These are phyloP conservation scores for Cryptosporidium viatorum DNA, from an alignment of 169 alveolate species.

Conservation along the genomic window DNA sequence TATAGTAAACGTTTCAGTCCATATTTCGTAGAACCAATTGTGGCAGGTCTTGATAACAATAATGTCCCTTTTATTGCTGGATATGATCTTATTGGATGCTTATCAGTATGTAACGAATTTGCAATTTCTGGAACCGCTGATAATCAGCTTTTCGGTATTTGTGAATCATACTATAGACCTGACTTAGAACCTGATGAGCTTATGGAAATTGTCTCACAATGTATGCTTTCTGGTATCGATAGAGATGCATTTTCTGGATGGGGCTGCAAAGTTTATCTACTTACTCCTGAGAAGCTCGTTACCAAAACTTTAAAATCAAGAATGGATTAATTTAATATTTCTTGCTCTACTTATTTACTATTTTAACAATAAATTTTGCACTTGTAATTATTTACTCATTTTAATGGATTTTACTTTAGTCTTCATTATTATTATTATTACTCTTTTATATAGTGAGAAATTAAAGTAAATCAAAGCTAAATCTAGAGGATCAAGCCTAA, in stretches of 20 bases:
- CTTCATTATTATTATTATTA: no score
- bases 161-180: constrained; percentile 94
- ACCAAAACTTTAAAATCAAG: constrained; percentile 88
- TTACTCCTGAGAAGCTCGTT: constrained; percentile 86
- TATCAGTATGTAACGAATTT: constrained; percentile 88
- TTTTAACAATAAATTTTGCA: background rate
- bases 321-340: constrained; percentile 83
- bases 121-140: constrained; percentile 95
- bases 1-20: constrained; percentile 93
- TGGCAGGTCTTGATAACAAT: constrained; percentile 91
- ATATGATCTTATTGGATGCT: constrained; percentile 92
- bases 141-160: constrained; percentile 95
- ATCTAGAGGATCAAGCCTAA: background rate
- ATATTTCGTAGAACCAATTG: constrained; percentile 92
- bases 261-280: constrained; percentile 84
- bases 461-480: background rate
- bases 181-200: constrained; percentile 92
- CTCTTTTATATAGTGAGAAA: no score
- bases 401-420: no score
- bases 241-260: constrained; percentile 97
- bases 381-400: background rate
- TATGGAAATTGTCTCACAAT: constrained; percentile 93
- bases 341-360: background rate
- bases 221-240: constrained; percentile 94
- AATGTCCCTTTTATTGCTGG: constrained; percentile 88